These are phyloP conservation scores for Apiotrichum sp. DNA, from an alignment of 1,284 basidiomycete genomes.

Conservation along the genomic window DNA sequence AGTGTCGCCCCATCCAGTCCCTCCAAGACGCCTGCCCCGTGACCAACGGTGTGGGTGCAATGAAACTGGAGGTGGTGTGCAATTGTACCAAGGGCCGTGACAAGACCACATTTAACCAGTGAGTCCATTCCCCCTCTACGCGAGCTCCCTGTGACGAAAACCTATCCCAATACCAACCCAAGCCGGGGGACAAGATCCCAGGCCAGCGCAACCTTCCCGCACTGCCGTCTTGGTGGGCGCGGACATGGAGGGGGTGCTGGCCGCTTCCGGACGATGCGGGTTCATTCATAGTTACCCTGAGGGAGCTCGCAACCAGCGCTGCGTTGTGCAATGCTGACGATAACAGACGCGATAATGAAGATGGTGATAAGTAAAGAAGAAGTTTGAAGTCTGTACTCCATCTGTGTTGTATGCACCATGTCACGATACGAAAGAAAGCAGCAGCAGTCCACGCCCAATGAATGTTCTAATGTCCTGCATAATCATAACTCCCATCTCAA, in stretches of 20 bases:
- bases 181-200: conserved; percentile 21
- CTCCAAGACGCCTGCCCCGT: conserved; percentile 3
- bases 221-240: conserved; percentile 26
- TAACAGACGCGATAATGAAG: neutral
- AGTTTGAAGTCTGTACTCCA: too few species aligned
- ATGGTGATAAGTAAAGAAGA: too few species aligned
- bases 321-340: neutral
- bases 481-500: neutral
- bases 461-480: too few species aligned
- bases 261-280: conserved; percentile 34
- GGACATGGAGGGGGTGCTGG: conserved; percentile 25
- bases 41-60: neutral
- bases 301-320: conserved; percentile 16
- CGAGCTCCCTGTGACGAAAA: conserved; percentile 18
- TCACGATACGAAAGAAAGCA: too few species aligned
- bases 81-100: neutral
- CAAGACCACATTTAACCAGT: neutral
- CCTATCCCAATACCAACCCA: conserved; percentile 17
- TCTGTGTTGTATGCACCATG: too few species aligned
- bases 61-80: neutral
- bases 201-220: conserved; percentile 17
- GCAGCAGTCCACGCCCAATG: too few species aligned
- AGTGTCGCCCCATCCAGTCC: conserved; percentile 10
- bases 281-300: conserved; percentile 47
- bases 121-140: conserved; percentile 4